Evolutionary conservation across 148 eudicot species (phyloP), one percentile per base, ranked within the genome.

Genomic region (Fagopyrum tataricum): DNA sequence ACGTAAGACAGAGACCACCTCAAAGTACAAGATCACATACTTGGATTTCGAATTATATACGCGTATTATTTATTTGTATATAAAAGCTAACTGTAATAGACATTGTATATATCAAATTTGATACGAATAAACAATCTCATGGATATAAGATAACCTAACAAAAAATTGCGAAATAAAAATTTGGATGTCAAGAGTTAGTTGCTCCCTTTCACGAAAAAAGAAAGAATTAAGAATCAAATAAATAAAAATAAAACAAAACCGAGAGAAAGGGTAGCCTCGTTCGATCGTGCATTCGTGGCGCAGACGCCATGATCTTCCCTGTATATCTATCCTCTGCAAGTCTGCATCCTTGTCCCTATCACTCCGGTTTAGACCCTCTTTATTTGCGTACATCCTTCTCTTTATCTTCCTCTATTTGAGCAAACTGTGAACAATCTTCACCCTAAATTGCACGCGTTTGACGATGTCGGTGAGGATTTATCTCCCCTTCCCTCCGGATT

Each of bases 391-490:
- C 37, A 31, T 31, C 31, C 21, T 58, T 58, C 6, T 68, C 23
- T 68, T 40, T 14, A 10, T 67, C n/a, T 67, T 18, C 5, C 21
- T 67, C 46, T 6, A 10, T 31, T 5, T 37, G 20, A 3, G 70
- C 70, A 66, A 66, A 31, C 43, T 17, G 11, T 18, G 48, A 41
- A 68, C 7, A 2, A 17, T 11, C 7, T 41, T 26, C 40, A 12
- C 14, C 48, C 48, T 20, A 7, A n/a, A 18, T 42, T 41, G 7
- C 47, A 68, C 41, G 20, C 71, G 71, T 42, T 41, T 42, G n/a
- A 7, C 48, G 15, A 68, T 68, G 71, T 68, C 71, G 71, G 71
- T 68, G 46, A n/a, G 71, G 6, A 42, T 68, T 41, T 40, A 9
- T 40, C 21, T 20, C 71, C 26, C 44, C 20, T 20, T 15, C 53